phyloP scores from a whole-genome alignment of 257 asterid species.

The Nicotiana sylvestris region DNA sequence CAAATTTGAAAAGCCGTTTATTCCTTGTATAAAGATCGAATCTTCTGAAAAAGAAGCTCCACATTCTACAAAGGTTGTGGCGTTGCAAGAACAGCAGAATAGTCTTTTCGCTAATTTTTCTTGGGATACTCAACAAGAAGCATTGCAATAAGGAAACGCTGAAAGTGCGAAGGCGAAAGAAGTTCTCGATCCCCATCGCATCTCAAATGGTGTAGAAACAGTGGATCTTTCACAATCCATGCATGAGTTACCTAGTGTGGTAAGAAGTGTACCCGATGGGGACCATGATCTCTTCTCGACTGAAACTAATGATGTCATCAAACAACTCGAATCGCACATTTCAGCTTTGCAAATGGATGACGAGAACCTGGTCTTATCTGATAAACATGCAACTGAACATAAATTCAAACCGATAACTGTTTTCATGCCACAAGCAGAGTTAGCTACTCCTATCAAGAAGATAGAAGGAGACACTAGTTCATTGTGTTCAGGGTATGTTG shows the following conservation, averaged over 20 bases:
- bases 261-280: not conserved
- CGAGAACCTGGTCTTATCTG: slow-evolving; percentile 14
- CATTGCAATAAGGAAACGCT: not conserved
- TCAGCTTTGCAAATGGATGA: slow-evolving; percentile 32
- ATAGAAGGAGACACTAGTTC: slow-evolving; percentile 6
- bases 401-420: not conserved
- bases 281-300: slow-evolving; percentile 27
- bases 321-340: slow-evolving; percentile 40
- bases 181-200: too few species aligned
- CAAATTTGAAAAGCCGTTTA: slow-evolving; percentile 25
- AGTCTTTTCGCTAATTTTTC: slow-evolving; percentile 5
- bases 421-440: slow-evolving; percentile 20
- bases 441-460: not conserved
- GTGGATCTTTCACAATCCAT: not conserved
- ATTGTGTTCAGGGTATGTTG: not conserved
- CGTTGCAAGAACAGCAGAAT: slow-evolving; percentile 17
- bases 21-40: slow-evolving; percentile 11
- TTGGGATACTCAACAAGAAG: slow-evolving; percentile 15
- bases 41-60: slow-evolving; percentile 15
- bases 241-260: slow-evolving; percentile 7
- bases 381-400: slow-evolving; percentile 18
- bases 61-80: slow-evolving; percentile 3
- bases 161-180: slow-evolving; percentile 8
- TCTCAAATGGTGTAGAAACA: not conserved
- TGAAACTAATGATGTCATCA: slow-evolving; percentile 46